Evolutionary conservation across 352 stramenopile species (phyloP).

Genomic region (Phytophthora pistaciae): DNA sequence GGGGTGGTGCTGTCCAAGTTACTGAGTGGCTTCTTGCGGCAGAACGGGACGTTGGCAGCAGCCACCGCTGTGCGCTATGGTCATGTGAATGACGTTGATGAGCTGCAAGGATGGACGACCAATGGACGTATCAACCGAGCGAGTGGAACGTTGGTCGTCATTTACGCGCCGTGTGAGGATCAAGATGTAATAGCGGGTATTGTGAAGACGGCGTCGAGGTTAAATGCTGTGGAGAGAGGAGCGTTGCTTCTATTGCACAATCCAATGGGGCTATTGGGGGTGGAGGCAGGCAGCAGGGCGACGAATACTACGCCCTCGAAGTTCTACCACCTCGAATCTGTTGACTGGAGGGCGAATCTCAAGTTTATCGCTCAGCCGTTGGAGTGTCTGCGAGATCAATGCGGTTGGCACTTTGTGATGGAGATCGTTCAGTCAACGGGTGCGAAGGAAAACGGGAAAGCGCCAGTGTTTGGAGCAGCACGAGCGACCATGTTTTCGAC

Average conservation of each 20-base stretch:
- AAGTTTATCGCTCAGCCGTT: conserved; percentile 42
- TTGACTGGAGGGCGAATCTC: conserved; percentile 12
- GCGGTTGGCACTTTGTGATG: conserved; percentile 64
- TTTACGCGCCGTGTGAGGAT: conserved; percentile 29
- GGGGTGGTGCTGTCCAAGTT: conserved; percentile 20
- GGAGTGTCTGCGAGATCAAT: conserved; percentile 50
- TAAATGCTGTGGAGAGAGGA: background rate
- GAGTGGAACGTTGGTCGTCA: conserved; percentile 22
- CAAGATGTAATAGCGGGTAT: conserved; percentile 9
- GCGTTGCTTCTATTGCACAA: conserved; percentile 35
- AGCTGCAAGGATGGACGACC: conserved; percentile 8
- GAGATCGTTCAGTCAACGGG: conserved; percentile 44
- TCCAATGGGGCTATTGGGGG: conserved; percentile 17
- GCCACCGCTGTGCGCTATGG: conserved; percentile 1
- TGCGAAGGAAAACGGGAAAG: too few relatives aligned
- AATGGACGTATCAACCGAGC: background rate
- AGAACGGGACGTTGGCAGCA: background rate
- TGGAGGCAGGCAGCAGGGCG: conserved; percentile 2
- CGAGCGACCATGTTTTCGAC: conserved; percentile 43
- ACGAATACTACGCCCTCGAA: background rate
- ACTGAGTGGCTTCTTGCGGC: conserved; percentile 28
- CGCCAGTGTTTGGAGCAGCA: too few relatives aligned
- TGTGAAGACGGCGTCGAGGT: background rate
- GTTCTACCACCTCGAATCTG: conserved; percentile 10
- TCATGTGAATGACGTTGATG: conserved; percentile 15